Evolutionary conservation across 108 stramenopile genomes (phyloP), one percentile per base, ranked within the genome.

Genomic region (Skeletonema tropicum): DNA sequence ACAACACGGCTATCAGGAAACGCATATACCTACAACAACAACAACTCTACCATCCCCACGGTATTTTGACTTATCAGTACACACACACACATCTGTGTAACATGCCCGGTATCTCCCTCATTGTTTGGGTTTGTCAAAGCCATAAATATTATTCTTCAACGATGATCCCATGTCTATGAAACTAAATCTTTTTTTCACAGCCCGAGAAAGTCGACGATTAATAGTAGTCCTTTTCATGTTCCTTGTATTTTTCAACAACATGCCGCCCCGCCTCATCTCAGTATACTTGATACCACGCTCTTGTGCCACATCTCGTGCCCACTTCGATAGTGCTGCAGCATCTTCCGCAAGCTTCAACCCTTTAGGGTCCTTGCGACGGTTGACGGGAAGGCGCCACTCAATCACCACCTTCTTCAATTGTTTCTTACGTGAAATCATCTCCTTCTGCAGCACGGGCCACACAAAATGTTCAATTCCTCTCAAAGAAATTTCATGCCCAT

Each of bases 401-500:
- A 70, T 21, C n/a, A 70, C 70, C n/a, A 41, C 25, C n/a, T 70
- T 41, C 39, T 70, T 70, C 55, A 70, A 57, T 14, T 30, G 41
- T 41, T 60, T 70, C 26, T 70, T 70, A 33, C 70, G 57, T 21
- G 35, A 3, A 1, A 70, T 26, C 70, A 70, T 70, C 35, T 70
- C 70, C 38, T 73, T 73, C 17, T 73, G 72, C 29, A 73, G 38
- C 21, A 70, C 70, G 42, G 70, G 70, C 13, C 32, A 70, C 10
- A 70, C 70, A 29, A 70, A 70, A 25, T 70, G 70, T 36, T 70
- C 70, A n/a, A 70, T 70, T 23, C 70, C 70, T 13, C 70, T 21
- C 31, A 59, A 29, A 10, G 70, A 70, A 39, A 70, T 70, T 45
- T 48, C 70, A 58, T 70, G 70, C 39, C 25, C 59, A 57, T 70